phyloP scores from a whole-genome alignment of 768 basidiomycete genomes.

The Macrolepiota dolichaula region DNA sequence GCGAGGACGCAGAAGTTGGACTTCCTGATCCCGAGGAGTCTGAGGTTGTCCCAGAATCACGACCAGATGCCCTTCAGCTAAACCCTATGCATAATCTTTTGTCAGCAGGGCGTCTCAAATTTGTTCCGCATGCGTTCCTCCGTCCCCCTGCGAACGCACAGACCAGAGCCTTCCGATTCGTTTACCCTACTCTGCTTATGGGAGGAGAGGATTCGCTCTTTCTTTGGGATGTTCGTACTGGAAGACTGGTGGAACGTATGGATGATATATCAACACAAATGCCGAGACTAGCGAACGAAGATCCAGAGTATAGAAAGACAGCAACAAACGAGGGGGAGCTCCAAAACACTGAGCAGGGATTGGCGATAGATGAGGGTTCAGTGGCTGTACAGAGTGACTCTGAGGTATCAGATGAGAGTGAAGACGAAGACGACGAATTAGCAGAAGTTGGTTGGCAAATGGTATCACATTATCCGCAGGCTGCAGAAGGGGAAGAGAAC shows the following conservation, averaged over 20 bases:
- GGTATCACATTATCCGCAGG: neutral
- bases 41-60: conserved; percentile 9
- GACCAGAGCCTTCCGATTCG: conserved; percentile 21
- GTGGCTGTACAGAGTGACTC: neutral
- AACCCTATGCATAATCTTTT: neutral
- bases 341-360: neutral
- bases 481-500: neutral
- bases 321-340: neutral
- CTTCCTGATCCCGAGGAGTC: conserved; percentile 1
- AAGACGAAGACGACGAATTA: neutral
- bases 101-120: neutral
- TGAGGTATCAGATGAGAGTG: neutral
- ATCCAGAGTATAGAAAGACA: neutral
- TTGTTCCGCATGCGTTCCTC: conserved; percentile 15
- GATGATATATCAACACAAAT: conserved; percentile 28
- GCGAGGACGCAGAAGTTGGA: conserved; percentile 18
- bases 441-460: too few species aligned
- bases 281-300: neutral
- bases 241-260: conserved; percentile 45
- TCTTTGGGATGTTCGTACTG: conserved; percentile 61
- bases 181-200: conserved; percentile 62
- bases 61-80: conserved; percentile 14
- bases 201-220: conserved; percentile 42
- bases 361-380: neutral
- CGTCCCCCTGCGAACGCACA: conserved; percentile 5